Conservation (phyloP, 1,284 basidiomycete genomes). For the Rhodotorula sp. region DNA sequence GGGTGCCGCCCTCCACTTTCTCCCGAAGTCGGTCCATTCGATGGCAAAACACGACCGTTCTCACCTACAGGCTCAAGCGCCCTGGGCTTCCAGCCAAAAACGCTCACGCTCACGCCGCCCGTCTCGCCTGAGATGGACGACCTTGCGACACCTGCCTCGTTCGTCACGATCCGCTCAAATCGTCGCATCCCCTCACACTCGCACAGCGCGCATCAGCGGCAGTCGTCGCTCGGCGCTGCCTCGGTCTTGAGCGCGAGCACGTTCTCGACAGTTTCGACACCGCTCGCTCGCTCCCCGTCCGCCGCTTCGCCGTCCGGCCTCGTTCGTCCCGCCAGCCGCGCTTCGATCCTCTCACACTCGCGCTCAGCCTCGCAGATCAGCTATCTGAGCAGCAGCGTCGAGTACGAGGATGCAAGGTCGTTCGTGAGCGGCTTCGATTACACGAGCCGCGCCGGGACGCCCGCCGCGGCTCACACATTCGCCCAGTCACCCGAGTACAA, state of each 20-base stretch:
- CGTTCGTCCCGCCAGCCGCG: not conserved
- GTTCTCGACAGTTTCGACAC: not conserved
- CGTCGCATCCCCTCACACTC: slow-evolving; percentile 2
- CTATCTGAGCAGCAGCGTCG: not conserved
- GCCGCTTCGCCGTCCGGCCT: not conserved
- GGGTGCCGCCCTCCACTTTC: not conserved
- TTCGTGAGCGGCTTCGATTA: slow-evolving; percentile 8
- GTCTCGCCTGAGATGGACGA: slow-evolving; percentile 12
- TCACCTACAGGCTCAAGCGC: not conserved
- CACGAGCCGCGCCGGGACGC: not conserved
- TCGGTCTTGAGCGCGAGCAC: not conserved
- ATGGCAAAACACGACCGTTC: too few relatives aligned
- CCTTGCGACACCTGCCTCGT: not conserved
- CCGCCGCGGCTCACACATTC: too few relatives aligned
- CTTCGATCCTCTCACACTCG: not conserved
- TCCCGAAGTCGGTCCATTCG: slow-evolving; percentile 8
- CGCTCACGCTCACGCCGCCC: slow-evolving; percentile 30
- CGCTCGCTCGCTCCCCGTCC: not conserved
- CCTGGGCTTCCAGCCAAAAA: slow-evolving; percentile 22
- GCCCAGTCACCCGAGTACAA: fast-evolving
- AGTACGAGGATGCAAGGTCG: slow-evolving; percentile 9
- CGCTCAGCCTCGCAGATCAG: not conserved
- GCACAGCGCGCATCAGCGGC: not conserved
- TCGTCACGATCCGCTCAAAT: slow-evolving; percentile 12
- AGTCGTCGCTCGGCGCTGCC: not conserved